phyloP scores from a whole-genome alignment of 2,329 filamentous ascomycete genomes.

The Amauroascus niger region DNA sequence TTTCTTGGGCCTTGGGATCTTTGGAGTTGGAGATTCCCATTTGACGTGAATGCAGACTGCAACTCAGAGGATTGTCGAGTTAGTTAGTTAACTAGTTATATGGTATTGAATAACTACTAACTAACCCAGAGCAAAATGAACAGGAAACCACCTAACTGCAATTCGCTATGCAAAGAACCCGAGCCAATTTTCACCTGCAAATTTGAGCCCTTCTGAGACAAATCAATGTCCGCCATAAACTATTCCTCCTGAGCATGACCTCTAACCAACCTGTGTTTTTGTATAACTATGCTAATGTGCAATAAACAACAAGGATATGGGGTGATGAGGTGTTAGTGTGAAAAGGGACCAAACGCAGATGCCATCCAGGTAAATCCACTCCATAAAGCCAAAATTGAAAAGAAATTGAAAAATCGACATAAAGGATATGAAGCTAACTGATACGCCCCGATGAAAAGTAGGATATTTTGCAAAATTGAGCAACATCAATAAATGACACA shows the following conservation, averaged over 20 bases:
- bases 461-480: not conserved
- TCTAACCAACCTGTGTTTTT: not conserved
- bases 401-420: not conserved
- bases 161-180: not conserved
- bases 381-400: not conserved
- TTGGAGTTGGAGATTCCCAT: too few relatives aligned
- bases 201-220: not conserved
- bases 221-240: not conserved
- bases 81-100: too few relatives aligned
- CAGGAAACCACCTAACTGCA: not conserved
- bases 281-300: too few relatives aligned
- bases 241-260: not conserved
- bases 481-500: not conserved
- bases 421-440: slow-evolving; percentile 3
- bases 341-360: not conserved
- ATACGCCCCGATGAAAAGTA: not conserved
- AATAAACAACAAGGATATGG: not conserved
- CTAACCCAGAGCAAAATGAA: not conserved
- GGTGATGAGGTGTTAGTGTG: not conserved
- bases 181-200: not conserved
- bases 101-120: not conserved
- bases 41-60: too few relatives aligned
- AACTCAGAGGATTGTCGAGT: too few relatives aligned
- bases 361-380: not conserved
- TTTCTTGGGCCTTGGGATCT: not conserved